Evolutionary conservation across 2,329 filamentous ascomycete genomes (phyloP), one percentile per base, ranked within the genome.

Genomic region (Monilinia polystroma): DNA sequence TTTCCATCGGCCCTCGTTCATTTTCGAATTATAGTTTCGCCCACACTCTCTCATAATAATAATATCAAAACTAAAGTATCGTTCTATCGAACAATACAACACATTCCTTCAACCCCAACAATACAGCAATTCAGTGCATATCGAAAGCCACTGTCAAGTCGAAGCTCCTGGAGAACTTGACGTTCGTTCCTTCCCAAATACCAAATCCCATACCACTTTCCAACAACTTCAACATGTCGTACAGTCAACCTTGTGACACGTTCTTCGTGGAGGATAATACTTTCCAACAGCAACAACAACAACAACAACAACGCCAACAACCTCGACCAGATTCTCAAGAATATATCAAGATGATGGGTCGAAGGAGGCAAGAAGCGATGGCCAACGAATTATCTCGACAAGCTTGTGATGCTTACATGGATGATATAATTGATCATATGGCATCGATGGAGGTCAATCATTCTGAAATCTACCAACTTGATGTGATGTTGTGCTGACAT

Each of bases 361-460:
- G 90, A 76, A 88, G 94, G 80, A 88, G 89, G 75, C 94, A 97
- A 79, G 91, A 94, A 76, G 89, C 90, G 72, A 90, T 98, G 73
- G 93, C 90, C 69, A 91, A 93, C 76, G 92, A 98, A 77, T 86
- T 98, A 72, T 97, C 93, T 56, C 87, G 89, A 73, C 82, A 91
- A 73, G 92, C 93, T 60, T 89, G 88, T 69, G 92, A 96, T 66
- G 93, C 97, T 80, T 97, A 98, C 77, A 86, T 96, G 73, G 92
- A 97, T 78, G 94, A 98, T 78, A 90, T 97, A 77, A 87, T 98
- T 81, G 86, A 90, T 76, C 94, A 98, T 81, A 95, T 97, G 90
- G 87, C 92, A 78, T 85, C 91, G 75, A 97, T 99, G 94, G 95
- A 99, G 87, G 82, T 84, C 72, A 75, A 70, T 69, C 66, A 43